A percentile compares a stretch with the other conserved stretches of the same genome.
These are phyloP conservation scores for Cytospora schulzeri DNA, from an alignment of 2,329 filamentous ascomycete genomes.

Conservation along the genomic window DNA sequence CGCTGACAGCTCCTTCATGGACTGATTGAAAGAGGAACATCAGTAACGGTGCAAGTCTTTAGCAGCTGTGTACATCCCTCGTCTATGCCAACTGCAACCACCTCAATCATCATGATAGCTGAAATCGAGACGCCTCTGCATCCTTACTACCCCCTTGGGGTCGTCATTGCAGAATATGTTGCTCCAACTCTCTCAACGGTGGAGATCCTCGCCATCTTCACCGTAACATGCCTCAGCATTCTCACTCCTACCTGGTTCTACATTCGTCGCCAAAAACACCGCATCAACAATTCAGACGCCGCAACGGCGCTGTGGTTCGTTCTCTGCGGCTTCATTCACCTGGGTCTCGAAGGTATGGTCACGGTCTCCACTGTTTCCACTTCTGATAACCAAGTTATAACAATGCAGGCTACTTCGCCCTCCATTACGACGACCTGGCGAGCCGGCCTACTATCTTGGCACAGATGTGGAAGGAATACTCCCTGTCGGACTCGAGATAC, in stretches of 20 bases:
- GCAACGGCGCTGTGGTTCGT: slow-evolving; percentile 73
- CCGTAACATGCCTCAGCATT: slow-evolving; percentile 56
- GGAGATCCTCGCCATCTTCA: slow-evolving; percentile 62
- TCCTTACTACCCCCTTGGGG: slow-evolving; percentile 71
- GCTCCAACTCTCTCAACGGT: slow-evolving; percentile 65
- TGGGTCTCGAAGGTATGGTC: slow-evolving; percentile 45
- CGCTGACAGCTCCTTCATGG: no score
- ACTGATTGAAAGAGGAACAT: no score
- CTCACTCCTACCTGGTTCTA: slow-evolving; percentile 40
- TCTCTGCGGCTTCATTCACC: slow-evolving; percentile 60
- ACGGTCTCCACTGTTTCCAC: neutral
- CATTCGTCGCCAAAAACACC: slow-evolving; percentile 38
- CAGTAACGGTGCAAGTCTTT: neutral
- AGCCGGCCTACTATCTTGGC: slow-evolving; percentile 47
- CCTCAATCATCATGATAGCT: neutral
- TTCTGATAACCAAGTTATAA: slow-evolving; percentile 28
- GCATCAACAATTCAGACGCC: slow-evolving; percentile 56
- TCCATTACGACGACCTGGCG: slow-evolving; percentile 46
- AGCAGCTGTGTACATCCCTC: no score
- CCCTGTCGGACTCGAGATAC: slow-evolving; percentile 59
- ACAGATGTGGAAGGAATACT: slow-evolving; percentile 62
- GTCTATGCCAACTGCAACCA: no score
- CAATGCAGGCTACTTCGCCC: slow-evolving; percentile 50
- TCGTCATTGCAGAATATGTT: slow-evolving; percentile 63
- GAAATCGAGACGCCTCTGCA: slow-evolving; percentile 43